phyloP scores from a whole-genome alignment of 2,329 filamentous ascomycete genomes.

The Aspergillus pseudoviridinutans region DNA sequence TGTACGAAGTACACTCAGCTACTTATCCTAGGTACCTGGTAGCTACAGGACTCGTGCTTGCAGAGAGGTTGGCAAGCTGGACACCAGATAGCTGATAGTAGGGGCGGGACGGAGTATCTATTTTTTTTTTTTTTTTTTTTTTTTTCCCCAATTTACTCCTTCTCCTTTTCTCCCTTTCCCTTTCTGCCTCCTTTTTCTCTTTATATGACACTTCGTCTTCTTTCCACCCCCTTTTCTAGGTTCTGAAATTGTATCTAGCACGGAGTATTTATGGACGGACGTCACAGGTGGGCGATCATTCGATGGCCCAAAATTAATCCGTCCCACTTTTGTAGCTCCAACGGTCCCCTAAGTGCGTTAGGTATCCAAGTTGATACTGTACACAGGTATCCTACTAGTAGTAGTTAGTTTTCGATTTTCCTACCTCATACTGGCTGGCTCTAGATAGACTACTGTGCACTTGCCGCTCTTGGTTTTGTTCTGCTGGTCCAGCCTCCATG shows the following conservation, averaged over 20 bases:
- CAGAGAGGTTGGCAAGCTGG: background rate
- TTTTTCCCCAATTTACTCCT: background rate
- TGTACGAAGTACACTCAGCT: too few species aligned
- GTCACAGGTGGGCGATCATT: background rate
- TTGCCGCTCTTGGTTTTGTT: background rate
- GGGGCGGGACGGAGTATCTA: too few species aligned
- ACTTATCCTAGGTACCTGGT: too few species aligned
- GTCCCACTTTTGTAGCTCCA: background rate
- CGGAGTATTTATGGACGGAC: background rate
- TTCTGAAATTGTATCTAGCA: background rate
- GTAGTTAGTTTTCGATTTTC: background rate
- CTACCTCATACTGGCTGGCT: background rate
- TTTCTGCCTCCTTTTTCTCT: background rate
- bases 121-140: too few species aligned
- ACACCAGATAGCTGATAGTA: background rate
- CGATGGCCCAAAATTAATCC: background rate
- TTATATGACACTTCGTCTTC: background rate
- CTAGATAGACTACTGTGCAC: background rate
- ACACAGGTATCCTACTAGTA: background rate
- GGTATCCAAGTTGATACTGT: background rate
- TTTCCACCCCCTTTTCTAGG: background rate
- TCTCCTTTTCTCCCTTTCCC: constrained; percentile 3
- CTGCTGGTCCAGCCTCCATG: background rate
- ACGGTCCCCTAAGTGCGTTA: background rate
- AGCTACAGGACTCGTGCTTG: background rate